These are phyloP conservation scores for Carallia brachiata DNA, from an alignment of 345 rosid species.

Conservation along the genomic window DNA sequence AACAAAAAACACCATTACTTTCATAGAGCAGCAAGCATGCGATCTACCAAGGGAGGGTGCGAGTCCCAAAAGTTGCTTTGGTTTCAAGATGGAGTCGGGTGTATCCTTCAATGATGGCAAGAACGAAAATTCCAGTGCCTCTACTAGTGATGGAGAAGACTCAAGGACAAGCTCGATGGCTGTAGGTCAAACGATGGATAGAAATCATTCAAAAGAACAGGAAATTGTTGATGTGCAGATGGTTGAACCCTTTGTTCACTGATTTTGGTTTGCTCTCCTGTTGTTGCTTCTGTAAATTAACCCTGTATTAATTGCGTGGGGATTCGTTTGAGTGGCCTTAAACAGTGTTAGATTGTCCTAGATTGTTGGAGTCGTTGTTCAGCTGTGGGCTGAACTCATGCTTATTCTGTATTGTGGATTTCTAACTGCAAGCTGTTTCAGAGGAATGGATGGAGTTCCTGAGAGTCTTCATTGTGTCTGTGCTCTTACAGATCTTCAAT, in stretches of 20 bases:
- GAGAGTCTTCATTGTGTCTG: too few species aligned
- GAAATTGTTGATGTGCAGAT: conserved; percentile 26
- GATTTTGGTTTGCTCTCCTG: conserved; percentile 26
- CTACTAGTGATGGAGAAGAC: conserved; percentile 36
- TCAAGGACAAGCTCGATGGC: conserved; percentile 23
- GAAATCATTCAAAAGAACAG: conserved; percentile 19
- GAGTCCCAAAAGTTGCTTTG: conserved; percentile 35
- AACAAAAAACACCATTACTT: conserved; percentile 15
- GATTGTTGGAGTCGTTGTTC: conserved; percentile 47
- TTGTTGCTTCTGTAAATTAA: conserved; percentile 53
- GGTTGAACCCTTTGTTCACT: conserved; percentile 17
- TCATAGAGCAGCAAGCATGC: conserved; percentile 12
- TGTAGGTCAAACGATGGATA: conserved; percentile 11
- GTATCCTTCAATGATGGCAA: conserved; percentile 46
- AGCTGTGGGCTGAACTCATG: conserved; percentile 70
- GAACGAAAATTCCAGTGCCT: conserved; percentile 34
- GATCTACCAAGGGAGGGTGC: conserved; percentile 16
- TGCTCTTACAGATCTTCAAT: too few species aligned
- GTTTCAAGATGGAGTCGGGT: conserved; percentile 34
- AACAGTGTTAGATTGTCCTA: conserved; percentile 13
- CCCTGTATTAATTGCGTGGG: conserved; percentile 26
- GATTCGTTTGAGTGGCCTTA: conserved; percentile 29
- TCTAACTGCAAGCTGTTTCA: conserved; percentile 14
- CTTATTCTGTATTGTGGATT: conserved; percentile 20
- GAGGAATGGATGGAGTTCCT: too few species aligned